Conservation (phyloP, 1,139 yeast genomes). For the Yamadazyma jaroonii region DNA sequence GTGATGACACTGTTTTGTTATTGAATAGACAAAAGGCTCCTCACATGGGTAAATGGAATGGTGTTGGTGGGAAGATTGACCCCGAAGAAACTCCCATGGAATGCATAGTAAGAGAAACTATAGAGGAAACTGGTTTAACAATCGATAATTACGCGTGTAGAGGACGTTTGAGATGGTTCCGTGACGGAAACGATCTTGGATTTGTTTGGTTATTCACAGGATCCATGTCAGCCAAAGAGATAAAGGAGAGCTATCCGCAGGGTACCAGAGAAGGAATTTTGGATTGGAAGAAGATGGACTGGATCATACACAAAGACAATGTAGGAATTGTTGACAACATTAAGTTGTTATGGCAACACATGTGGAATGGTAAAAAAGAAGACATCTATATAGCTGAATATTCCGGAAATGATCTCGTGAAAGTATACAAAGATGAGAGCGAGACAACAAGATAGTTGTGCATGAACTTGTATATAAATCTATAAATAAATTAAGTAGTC, state of each 20-base stretch:
- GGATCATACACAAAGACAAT: conserved; percentile 39
- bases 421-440: conserved; percentile 7
- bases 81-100: conserved; percentile 32
- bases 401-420: conserved; percentile 6
- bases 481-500: conserved; percentile 58
- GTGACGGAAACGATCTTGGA: conserved; percentile 27
- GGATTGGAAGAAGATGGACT: conserved; percentile 42
- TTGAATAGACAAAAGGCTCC: conserved; percentile 45
- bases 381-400: conserved; percentile 21
- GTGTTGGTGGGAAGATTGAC: conserved; percentile 49
- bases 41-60: conserved; percentile 55
- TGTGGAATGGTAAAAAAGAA: conserved; percentile 22
- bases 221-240: conserved; percentile 15
- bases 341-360: conserved; percentile 24
- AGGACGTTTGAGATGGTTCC: conserved; percentile 40
- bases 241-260: conserved; percentile 19
- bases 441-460: not conserved
- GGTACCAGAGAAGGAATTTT: conserved; percentile 43
- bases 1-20: conserved; percentile 32
- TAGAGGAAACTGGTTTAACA: conserved; percentile 44
- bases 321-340: conserved; percentile 46
- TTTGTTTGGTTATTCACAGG: conserved; percentile 46
- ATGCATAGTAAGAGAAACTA: conserved; percentile 43
- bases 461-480: conserved; percentile 2
- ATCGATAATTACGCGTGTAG: conserved; percentile 26